A percentile compares a stretch with the other conserved stretches of the same genome.
Evolutionary conservation across 441 rosid species (phyloP).

Genomic region (Melastoma candidum): DNA sequence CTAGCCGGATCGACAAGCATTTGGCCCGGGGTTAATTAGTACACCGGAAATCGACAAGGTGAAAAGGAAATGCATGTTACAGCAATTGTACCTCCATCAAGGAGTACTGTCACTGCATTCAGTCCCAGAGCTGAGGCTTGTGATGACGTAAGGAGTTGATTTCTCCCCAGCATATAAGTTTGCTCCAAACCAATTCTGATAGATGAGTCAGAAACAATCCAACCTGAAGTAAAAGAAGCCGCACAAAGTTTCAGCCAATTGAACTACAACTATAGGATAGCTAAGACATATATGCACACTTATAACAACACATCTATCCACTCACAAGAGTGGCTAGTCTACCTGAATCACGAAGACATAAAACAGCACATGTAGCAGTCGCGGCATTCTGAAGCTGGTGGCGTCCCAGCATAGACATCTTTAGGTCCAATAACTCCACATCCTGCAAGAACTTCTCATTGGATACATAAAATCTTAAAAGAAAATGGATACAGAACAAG

Average conservation of each 20-base stretch:
- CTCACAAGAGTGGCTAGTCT: constrained; percentile 5
- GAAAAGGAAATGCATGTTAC: constrained; percentile 2
- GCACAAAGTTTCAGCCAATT: not conserved
- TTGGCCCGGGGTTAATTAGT: too few relatives aligned
- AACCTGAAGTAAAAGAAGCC: constrained; percentile 33
- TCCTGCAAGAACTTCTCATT: constrained; percentile 29
- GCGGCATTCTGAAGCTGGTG: constrained; percentile 94
- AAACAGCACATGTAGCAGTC: constrained; percentile 63
- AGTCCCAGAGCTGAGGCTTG: constrained; percentile 56
- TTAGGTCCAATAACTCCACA: constrained; percentile 45
- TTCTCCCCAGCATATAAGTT: constrained; percentile 71
- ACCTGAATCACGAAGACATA: constrained; percentile 75
- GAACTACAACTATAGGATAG: too few relatives aligned
- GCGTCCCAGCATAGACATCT: constrained; percentile 62
- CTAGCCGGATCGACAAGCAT: not conserved
- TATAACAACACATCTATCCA: not conserved
- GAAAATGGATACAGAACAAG: not conserved
- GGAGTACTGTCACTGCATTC: constrained; percentile 52
- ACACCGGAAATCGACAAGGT: not conserved
- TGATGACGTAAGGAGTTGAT: constrained; percentile 51
- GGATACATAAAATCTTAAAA: constrained; percentile 1
- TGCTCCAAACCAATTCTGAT: constrained; percentile 62
- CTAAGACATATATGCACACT: too few relatives aligned
- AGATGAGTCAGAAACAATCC: constrained; percentile 58
- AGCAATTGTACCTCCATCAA: constrained; percentile 66